These are phyloP conservation scores for Trichoderma arundinaceum DNA, from an alignment of 2,329 filamentous ascomycete genomes.

Conservation along the genomic window DNA sequence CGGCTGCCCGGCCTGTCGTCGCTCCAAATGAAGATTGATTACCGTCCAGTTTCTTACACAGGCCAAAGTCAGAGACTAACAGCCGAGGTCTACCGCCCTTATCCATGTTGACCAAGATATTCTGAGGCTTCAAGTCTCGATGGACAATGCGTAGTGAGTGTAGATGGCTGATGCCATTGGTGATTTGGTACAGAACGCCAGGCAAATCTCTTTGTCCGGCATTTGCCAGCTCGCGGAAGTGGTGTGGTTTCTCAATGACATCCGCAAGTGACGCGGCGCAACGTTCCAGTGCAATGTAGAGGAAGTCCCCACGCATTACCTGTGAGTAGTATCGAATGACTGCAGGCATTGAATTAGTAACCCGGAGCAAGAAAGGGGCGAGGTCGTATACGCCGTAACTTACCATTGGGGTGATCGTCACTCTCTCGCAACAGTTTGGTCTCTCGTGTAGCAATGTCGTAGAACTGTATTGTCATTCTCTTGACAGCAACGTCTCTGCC, in stretches of 20 bases:
- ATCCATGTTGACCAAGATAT: conserved; percentile 83
- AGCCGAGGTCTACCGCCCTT: conserved; percentile 76
- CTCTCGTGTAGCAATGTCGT: conserved; percentile 93
- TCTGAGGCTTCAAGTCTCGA: conserved; percentile 95
- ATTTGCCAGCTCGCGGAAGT: conserved; percentile 71
- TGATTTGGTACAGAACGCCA: conserved; percentile 84
- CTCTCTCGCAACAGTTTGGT: conserved; percentile 89
- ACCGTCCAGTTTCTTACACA: conserved; percentile 95
- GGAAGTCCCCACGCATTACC: conserved; percentile 83
- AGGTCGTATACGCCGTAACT: conserved; percentile 32
- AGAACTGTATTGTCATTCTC: conserved; percentile 94
- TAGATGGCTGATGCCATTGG: conserved; percentile 84
- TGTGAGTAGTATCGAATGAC: conserved; percentile 97
- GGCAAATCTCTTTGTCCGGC: conserved; percentile 78
- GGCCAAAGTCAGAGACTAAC: conserved; percentile 94
- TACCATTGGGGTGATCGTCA: conserved; percentile 89
- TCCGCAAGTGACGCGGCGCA: conserved; percentile 94
- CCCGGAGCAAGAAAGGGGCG: background rate
- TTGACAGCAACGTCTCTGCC: conserved; percentile 94
- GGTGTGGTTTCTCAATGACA: conserved; percentile 76
- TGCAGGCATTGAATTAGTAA: conserved; percentile 38
- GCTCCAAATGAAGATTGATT: conserved; percentile 94
- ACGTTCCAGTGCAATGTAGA: conserved; percentile 94
- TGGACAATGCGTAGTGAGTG: conserved; percentile 95
- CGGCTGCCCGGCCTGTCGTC: conserved; percentile 89